A percentile compares a stretch with the other conserved stretches of the same genome.
These are phyloP conservation scores for Oidiodendron maius DNA, from an alignment of 495 filamentous ascomycete species.

Conservation along the genomic window DNA sequence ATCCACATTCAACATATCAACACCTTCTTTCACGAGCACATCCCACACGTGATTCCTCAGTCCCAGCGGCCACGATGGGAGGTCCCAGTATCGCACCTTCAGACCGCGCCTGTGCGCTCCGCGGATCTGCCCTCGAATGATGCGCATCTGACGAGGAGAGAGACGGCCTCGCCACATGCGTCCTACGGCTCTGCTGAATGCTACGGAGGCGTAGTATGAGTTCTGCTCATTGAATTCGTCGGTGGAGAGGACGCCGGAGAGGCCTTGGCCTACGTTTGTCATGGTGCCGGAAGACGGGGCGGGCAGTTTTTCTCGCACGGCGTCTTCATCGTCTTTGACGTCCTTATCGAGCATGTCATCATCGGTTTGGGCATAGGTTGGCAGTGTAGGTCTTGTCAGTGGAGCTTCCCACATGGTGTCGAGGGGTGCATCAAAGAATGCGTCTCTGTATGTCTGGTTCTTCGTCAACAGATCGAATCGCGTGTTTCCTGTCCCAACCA, in stretches of 20 bases:
- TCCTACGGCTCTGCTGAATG: conserved; percentile 40
- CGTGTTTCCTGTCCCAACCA: conserved; percentile 75
- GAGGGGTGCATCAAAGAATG: conserved; percentile 64
- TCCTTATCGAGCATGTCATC: conserved; percentile 8
- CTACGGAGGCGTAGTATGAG: conserved; percentile 48
- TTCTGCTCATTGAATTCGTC: conserved; percentile 38
- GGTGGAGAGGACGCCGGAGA: conserved; percentile 13
- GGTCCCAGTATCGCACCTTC: conserved; percentile 73
- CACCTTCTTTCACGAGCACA: conserved; percentile 63
- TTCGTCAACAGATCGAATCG: conserved; percentile 53
- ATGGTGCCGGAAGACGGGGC: background rate
- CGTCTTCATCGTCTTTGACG: conserved; percentile 15
- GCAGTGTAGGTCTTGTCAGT: background rate
- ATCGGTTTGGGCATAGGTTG: conserved; percentile 2
- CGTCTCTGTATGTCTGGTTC: conserved; percentile 49
- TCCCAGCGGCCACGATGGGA: conserved; percentile 70
- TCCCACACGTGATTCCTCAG: conserved; percentile 71
- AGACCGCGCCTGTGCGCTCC: conserved; percentile 65
- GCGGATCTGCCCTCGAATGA: conserved; percentile 59
- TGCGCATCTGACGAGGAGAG: conserved; percentile 45
- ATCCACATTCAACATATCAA: conserved; percentile 72
- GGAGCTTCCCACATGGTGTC: conserved; percentile 25
- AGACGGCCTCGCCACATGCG: conserved; percentile 36
- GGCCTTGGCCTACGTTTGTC: conserved; percentile 14
- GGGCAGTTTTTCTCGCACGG: conserved; percentile 6